Conservation (phyloP, 345 rosid species). For the Pistacia integerrima region DNA sequence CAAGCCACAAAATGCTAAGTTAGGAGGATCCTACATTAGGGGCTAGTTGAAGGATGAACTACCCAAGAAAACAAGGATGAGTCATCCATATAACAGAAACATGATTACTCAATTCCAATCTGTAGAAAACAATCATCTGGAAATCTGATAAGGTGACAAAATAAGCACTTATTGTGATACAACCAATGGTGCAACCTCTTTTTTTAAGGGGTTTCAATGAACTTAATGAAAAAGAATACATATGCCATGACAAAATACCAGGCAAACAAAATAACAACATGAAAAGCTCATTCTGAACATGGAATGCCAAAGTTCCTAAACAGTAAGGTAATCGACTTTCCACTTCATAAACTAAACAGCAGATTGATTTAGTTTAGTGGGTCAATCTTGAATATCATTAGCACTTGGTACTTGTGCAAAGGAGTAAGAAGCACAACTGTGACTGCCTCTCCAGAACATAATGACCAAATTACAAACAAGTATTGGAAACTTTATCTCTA, state of each 20-base stretch:
- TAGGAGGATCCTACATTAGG: not conserved
- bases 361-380: not conserved
- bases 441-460: not conserved
- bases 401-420: not conserved
- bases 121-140: not conserved
- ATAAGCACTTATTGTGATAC: constrained; percentile 5
- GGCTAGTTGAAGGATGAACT: not conserved
- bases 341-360: not conserved
- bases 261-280: constrained; percentile 1
- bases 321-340: not conserved
- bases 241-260: not conserved
- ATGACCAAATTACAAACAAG: not conserved
- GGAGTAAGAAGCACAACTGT: not conserved
- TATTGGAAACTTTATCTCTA: not conserved
- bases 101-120: not conserved
- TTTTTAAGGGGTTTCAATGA: not conserved
- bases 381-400: not conserved
- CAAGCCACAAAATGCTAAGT: constrained; percentile 14
- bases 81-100: not conserved
- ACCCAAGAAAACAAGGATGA: not conserved
- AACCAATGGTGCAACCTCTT: not conserved
- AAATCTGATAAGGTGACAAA: not conserved
- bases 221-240: not conserved
- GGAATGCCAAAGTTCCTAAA: not conserved
- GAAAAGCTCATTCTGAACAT: not conserved